Percentiles rank a stretch among this genome's conserved stretches.
Evolutionary conservation across 768 basidiomycete genomes (phyloP).

Genomic region (Basidioascus undulatus): DNA sequence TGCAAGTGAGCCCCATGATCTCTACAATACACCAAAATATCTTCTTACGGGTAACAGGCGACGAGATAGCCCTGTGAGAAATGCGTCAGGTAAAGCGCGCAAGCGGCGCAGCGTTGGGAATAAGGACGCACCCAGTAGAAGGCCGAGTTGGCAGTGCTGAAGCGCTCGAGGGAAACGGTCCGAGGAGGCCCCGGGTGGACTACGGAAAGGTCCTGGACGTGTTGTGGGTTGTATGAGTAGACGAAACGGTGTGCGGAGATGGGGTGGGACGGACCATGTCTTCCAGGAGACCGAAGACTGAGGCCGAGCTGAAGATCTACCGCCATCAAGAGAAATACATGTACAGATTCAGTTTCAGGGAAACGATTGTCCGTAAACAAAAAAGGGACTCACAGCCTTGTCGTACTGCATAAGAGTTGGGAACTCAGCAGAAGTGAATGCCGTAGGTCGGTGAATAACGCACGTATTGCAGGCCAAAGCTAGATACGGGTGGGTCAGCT

Average conservation of each 20-base stretch:
- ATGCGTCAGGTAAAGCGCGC: neutral
- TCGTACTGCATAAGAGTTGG: no score
- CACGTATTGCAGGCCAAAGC: neutral
- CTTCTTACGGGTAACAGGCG: conserved; percentile 5
- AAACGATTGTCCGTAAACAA: no score
- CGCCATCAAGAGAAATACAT: no score
- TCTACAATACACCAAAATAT: no score
- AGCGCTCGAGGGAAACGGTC: conserved; percentile 1
- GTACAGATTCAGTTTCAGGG: neutral
- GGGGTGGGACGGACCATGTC: no score
- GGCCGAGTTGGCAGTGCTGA: conserved; percentile 1
- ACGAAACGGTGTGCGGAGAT: no score
- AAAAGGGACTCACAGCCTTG: no score
- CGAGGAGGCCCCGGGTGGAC: no score
- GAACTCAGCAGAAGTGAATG: conserved; percentile 4
- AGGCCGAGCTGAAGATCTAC: neutral
- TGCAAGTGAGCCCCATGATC: no score
- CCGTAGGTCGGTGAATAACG: neutral
- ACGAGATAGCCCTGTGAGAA: neutral
- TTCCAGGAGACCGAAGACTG: conserved; percentile 8
- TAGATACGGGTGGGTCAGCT: neutral
- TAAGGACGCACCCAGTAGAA: conserved; percentile 5
- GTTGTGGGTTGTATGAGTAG: conserved; percentile 1
- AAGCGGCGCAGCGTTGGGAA: neutral
- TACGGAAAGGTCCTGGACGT: conserved; percentile 6